Conservation (phyloP, 129 eudicot genomes). For the Mikania micrantha region DNA sequence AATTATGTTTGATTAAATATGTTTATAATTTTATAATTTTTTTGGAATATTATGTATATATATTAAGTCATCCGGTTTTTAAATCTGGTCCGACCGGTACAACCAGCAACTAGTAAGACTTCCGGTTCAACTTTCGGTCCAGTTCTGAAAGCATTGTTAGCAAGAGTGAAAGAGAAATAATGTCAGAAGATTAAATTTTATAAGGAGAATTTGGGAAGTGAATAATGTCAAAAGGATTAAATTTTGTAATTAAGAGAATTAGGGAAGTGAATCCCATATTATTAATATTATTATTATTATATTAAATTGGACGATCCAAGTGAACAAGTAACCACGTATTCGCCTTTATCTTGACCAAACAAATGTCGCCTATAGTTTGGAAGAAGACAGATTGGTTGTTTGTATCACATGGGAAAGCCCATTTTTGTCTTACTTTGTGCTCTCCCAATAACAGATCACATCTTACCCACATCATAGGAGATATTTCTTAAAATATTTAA, state of each 20-base stretch:
- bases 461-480: neutral
- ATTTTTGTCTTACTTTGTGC: slow-evolving; percentile 16
- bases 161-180: too few species aligned
- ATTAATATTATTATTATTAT: too few species aligned
- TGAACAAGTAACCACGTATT: neutral
- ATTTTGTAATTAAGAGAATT: too few species aligned
- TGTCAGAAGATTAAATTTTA: neutral
- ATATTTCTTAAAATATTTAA: neutral
- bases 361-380: neutral
- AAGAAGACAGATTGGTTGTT: slow-evolving; percentile 12
- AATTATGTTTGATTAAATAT: too few species aligned
- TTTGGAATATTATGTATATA: too few species aligned
- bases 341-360: slow-evolving; percentile 1
- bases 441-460: slow-evolving; percentile 2
- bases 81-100: too few species aligned
- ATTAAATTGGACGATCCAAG: too few species aligned
- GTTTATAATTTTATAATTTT: too few species aligned
- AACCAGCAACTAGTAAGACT: too few species aligned
- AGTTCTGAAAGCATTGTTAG: neutral
- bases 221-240: too few species aligned
- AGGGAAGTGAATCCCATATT: slow-evolving; percentile 3
- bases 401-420: slow-evolving; percentile 20
- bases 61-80: too few species aligned
- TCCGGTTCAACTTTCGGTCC: too few species aligned
- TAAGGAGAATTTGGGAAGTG: neutral